Percentiles rank a stretch among this genome's conserved stretches.
These are phyloP conservation scores for Pythium angustatum DNA, from an alignment of 352 stramenopile species.

Conservation along the genomic window DNA sequence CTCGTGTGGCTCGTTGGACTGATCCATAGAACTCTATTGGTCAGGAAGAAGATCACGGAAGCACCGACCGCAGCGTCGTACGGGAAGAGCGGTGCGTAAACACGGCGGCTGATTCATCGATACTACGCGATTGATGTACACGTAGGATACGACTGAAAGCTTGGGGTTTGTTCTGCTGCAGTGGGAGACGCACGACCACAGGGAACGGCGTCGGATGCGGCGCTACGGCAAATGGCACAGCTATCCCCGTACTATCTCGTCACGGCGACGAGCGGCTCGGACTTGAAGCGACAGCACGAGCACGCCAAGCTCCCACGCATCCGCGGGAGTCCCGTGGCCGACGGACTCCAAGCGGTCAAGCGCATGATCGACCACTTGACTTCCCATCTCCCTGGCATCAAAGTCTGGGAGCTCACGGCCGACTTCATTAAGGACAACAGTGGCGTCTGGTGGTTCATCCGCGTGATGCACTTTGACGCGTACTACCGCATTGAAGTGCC, in stretches of 20 bases:
- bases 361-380: slow-evolving; percentile 69
- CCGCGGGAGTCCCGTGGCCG: slow-evolving; percentile 50
- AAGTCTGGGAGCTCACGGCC: slow-evolving; percentile 50
- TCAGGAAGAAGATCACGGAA: slow-evolving; percentile 26
- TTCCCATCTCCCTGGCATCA: slow-evolving; percentile 55
- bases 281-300: slow-evolving; percentile 32
- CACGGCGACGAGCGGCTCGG: slow-evolving; percentile 24
- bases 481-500: slow-evolving; percentile 39
- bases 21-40: background rate
- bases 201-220: slow-evolving; percentile 26
- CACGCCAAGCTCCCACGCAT: slow-evolving; percentile 51
- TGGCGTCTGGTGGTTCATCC: slow-evolving; percentile 72
- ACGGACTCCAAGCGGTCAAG: slow-evolving; percentile 48
- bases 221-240: slow-evolving; percentile 23
- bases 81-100: background rate
- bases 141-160: background rate
- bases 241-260: slow-evolving; percentile 31
- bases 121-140: too few species aligned
- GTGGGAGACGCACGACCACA: slow-evolving; percentile 7
- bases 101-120: too few species aligned
- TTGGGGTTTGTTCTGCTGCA: background rate
- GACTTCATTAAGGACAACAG: slow-evolving; percentile 73
- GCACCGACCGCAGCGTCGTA: background rate
- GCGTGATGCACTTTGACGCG: slow-evolving; percentile 56
- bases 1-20: background rate